A percentile compares a stretch with the other conserved stretches of the same genome.
Conservation (phyloP, 2,329 filamentous ascomycete species). For the Claviceps maximensis region DNA sequence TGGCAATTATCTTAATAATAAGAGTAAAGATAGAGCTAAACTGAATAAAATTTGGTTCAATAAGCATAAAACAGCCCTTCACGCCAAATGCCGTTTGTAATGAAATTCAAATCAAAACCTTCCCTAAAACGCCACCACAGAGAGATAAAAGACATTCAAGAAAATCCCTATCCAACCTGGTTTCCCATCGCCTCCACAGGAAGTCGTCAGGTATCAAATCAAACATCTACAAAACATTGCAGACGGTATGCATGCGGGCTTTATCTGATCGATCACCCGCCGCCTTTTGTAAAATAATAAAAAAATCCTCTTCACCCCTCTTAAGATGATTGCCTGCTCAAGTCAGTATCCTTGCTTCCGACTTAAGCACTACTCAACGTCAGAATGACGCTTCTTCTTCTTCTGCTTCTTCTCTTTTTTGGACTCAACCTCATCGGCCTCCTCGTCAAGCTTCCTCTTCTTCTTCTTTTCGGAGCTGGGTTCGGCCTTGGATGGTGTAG, state of each 20-base stretch:
- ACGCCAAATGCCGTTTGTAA: slow-evolving; percentile 17
- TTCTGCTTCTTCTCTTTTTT: slow-evolving; percentile 48
- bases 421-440: slow-evolving; percentile 44
- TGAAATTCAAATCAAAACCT: slow-evolving; percentile 9
- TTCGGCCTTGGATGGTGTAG: slow-evolving; percentile 28
- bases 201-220: slow-evolving; percentile 19
- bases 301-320: neutral
- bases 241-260: slow-evolving; percentile 8
- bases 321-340: neutral
- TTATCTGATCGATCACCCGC: slow-evolving; percentile 1
- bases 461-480: slow-evolving; percentile 34
- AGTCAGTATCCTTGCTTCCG: neutral
- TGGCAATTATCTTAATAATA: no score
- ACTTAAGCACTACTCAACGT: slow-evolving; percentile 6
- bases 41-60: slow-evolving; percentile 1
- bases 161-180: neutral
- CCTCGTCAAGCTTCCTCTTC: slow-evolving; percentile 60
- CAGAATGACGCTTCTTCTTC: slow-evolving; percentile 32
- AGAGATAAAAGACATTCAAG: slow-evolving; percentile 11
- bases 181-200: neutral
- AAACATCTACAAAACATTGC: slow-evolving; percentile 11
- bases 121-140: slow-evolving; percentile 23
- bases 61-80: slow-evolving; percentile 13
- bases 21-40: neutral
- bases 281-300: neutral